A percentile compares a stretch with the other conserved stretches of the same genome.
These are phyloP conservation scores for Lyophyllum decastes DNA, from an alignment of 768 basidiomycete genomes.

Conservation along the genomic window DNA sequence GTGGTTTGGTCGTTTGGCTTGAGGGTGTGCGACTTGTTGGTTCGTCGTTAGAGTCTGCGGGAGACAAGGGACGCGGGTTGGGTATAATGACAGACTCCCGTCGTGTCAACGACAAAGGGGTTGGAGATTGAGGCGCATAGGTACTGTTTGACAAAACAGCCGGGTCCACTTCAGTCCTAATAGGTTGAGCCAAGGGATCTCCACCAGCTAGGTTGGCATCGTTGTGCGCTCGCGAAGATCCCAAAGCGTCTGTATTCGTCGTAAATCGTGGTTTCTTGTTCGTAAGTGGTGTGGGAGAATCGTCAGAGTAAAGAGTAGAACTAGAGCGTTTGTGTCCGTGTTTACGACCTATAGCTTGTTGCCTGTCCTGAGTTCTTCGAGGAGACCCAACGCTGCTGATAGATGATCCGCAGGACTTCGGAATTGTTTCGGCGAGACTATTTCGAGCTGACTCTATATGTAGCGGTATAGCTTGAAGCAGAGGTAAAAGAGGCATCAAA, in stretches of 20 bases:
- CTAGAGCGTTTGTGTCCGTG: constrained; percentile 20
- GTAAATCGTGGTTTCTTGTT: constrained; percentile 15
- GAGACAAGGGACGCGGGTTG: not conserved
- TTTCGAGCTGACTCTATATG: constrained; percentile 51
- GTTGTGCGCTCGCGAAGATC: not conserved
- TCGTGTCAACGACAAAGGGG: constrained; percentile 6
- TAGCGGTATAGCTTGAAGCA: constrained; percentile 58
- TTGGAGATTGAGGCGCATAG: not conserved
- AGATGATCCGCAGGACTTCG: constrained; percentile 14
- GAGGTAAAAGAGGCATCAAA: constrained; percentile 59
- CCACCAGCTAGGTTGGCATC: not conserved
- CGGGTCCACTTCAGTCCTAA: not conserved
- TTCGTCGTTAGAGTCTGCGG: too few relatives aligned
- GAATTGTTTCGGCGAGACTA: constrained; percentile 31
- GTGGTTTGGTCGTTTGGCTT: not conserved
- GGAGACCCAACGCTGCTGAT: constrained; percentile 5
- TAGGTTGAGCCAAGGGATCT: not conserved
- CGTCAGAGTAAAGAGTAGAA: constrained; percentile 13
- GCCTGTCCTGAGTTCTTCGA: constrained; percentile 2
- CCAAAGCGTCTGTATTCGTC: not conserved
- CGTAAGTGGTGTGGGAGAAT: constrained; percentile 3
- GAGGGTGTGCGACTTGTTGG: not conserved
- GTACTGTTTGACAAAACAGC: not conserved
- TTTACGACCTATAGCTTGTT: not conserved
- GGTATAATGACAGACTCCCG: constrained; percentile 1